Evolutionary conservation across 148 eudicot genomes (phyloP).

Genomic region (Vaccinium myrtillus): DNA sequence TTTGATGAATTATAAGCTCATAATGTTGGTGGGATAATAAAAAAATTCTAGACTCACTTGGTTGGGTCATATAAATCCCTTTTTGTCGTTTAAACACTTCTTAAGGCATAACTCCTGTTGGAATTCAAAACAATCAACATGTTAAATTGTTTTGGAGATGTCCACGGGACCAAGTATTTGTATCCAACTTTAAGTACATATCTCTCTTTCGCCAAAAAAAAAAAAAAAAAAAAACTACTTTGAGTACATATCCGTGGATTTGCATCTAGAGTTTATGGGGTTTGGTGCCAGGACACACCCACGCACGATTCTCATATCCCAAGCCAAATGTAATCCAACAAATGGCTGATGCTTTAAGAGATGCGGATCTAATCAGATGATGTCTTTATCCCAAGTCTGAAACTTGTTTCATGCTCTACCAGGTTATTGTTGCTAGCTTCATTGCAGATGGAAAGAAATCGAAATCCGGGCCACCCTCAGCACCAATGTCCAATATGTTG

Average conservation of each 20-base stretch:
- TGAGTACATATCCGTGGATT: neutral
- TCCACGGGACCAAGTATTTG: neutral
- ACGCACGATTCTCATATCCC: neutral
- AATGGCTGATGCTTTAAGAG: neutral
- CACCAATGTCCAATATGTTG: slow-evolving; percentile 44
- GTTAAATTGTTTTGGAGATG: neutral
- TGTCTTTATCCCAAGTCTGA: neutral
- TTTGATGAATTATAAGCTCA: neutral
- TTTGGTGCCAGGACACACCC: neutral
- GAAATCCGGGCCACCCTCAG: slow-evolving; percentile 62
- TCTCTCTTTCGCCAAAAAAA: too few species aligned
- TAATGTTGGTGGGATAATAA: neutral
- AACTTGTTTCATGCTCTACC: slow-evolving; percentile 20
- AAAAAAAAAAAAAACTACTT: too few species aligned
- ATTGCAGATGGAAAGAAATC: slow-evolving; percentile 75
- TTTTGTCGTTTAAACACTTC: neutral
- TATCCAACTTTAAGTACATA: neutral
- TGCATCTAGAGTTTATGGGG: neutral
- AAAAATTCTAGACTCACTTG: neutral
- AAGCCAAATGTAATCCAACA: neutral
- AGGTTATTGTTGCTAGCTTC: slow-evolving; percentile 93
- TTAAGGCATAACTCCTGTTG: neutral
- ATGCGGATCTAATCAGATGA: slow-evolving; percentile 1
- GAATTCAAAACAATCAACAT: neutral
- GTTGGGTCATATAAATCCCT: neutral